Evolutionary conservation across 2,329 filamentous ascomycete species (phyloP), one percentile per base, ranked within the genome.

Genomic region (Elsinoe ampelina): DNA sequence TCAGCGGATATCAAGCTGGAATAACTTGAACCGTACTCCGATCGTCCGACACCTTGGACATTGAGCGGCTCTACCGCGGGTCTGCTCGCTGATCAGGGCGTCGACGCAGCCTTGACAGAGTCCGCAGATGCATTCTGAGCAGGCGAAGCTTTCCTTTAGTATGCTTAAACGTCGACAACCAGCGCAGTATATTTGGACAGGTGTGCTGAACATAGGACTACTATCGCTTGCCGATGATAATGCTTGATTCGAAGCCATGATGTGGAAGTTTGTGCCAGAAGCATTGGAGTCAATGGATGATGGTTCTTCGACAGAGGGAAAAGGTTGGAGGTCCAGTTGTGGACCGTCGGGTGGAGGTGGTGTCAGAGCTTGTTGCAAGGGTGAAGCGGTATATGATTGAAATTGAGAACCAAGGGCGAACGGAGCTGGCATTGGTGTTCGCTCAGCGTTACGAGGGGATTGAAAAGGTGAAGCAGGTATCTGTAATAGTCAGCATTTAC

Each of bases 91-190:
- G 72, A 89, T 84, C 57, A 92, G 76, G 34, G 88, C 82, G 65
- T 90, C 86, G 58, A 96, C 89, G 66, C 92, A 97, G 58, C 89
- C 83, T 61, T 85, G 83, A 71, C 93, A 97, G 51, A 97, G 80
- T 13, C 91, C 92, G 68, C 89, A 95, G 61, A 97, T 95, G 70
- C 93, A 97, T 71, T 96, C 91, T 1, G 91, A 95, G 70, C 92
- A 97, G 19, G 92, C 92, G 67, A 90, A 96, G 34, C 89, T 93
- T 65, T 92, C 87, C 65, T 84, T 85, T 22, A 97, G 75, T 10
- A 85, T 75, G 54, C 86, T 91, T 15, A 90, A 77, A 36, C 85
- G 82, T 61, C 88, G 84, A 67, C 92, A 97, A 48, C 86, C 87
- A 17, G 91, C 88, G 69, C 92, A 97, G 69, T 95, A 95, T 41